phyloP scores from a whole-genome alignment of 176 grass and related monocot genomes.

The Aegilops umbellulata region DNA sequence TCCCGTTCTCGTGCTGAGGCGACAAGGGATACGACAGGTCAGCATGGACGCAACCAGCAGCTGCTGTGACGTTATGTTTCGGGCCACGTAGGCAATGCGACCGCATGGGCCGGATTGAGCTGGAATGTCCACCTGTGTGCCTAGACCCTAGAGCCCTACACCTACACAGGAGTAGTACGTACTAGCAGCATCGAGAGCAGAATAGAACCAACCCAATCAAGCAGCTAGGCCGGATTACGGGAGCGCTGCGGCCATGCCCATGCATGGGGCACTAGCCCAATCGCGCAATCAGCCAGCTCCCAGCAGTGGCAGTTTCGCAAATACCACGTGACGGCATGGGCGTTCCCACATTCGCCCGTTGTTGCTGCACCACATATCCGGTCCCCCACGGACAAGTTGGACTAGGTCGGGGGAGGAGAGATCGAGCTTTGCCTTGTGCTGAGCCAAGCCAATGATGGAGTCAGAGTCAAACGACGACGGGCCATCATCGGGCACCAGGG shows the following conservation, averaged over 20 bases:
- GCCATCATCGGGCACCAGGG: too few species aligned
- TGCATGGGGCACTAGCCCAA: too few species aligned
- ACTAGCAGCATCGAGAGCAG: too few species aligned
- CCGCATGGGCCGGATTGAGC: background rate
- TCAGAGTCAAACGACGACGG: background rate
- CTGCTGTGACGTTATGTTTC: too few species aligned
- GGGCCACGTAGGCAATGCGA: background rate
- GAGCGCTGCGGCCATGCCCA: background rate
- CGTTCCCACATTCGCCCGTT: background rate
- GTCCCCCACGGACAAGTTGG: background rate
- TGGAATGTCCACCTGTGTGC: background rate
- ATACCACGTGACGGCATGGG: slow-evolving; percentile 17
- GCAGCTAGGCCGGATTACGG: background rate
- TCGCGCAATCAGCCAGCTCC: too few species aligned
- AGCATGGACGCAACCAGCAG: background rate
- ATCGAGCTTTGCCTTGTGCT: background rate
- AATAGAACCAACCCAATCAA: background rate
- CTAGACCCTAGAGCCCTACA: too few species aligned
- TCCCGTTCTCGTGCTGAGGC: background rate
- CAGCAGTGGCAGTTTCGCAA: background rate
- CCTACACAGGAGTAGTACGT: too few species aligned
- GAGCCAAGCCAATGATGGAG: background rate
- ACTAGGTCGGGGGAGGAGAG: background rate
- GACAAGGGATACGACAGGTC: background rate
- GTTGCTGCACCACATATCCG: background rate